These are phyloP conservation scores for Bombardia bombarda DNA, from an alignment of 495 filamentous ascomycete species.

Conservation along the genomic window DNA sequence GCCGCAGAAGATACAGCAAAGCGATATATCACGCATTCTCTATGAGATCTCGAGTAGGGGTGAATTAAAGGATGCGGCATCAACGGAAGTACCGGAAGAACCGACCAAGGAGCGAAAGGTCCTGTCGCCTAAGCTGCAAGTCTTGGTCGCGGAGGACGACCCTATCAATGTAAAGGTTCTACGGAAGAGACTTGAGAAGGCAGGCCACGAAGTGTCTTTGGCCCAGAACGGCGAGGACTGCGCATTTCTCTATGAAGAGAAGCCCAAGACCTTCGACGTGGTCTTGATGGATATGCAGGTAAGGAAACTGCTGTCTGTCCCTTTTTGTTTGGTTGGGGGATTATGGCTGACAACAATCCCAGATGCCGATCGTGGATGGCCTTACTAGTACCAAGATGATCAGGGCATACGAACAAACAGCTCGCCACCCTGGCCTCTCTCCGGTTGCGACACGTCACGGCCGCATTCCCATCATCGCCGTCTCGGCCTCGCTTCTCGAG, in stretches of 20 bases:
- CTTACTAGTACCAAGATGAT: constrained; percentile 78
- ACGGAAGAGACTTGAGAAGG: constrained; percentile 72
- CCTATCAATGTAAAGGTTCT: constrained; percentile 87
- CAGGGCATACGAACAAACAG: constrained; percentile 55
- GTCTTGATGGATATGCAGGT: constrained; percentile 96
- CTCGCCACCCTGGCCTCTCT: constrained; percentile 34
- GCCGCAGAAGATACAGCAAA: constrained; percentile 1
- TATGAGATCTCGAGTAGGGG: too few species aligned
- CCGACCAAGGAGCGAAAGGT: background rate
- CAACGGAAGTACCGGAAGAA: background rate
- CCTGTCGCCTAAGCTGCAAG: constrained; percentile 38
- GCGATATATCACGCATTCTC: constrained; percentile 20
- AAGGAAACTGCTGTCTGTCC: constrained; percentile 13
- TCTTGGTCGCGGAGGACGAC: constrained; percentile 88
- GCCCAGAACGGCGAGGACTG: constrained; percentile 88
- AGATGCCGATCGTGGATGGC: constrained; percentile 95
- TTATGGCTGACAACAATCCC: background rate
- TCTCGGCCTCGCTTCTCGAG: constrained; percentile 80
- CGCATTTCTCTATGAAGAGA: constrained; percentile 56
- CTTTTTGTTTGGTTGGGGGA: background rate
- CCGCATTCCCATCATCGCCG: constrained; percentile 77
- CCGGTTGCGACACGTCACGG: constrained; percentile 37
- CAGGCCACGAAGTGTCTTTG: constrained; percentile 63
- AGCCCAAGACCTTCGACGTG: constrained; percentile 60
- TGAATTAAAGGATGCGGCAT: constrained; percentile 11